Evolutionary conservation across 805 yeast genomes (phyloP), one percentile per base, ranked within the genome.

Genomic region (Monosporozyma servazzii): DNA sequence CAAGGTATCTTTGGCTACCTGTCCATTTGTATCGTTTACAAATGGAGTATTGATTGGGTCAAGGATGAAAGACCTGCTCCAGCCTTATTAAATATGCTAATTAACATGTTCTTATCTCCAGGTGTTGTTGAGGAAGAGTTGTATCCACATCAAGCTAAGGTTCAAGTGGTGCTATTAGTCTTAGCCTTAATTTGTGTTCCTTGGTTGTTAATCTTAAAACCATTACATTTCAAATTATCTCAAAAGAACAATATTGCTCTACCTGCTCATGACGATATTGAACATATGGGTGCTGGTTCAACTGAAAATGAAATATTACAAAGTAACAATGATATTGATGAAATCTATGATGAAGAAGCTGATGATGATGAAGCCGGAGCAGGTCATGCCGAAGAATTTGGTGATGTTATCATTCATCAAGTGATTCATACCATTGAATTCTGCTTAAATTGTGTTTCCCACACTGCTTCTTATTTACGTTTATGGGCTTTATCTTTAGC

Each of bases 381-480:
- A 46, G 75, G 69, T 42, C 75, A 71, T 50, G 76, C 71, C 23
- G 73, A 66, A 47, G 70, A 72, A 49, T 79, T 84, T 64, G 85
- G 88, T 49, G 90, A 84, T 61, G 72, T 84, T 20, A 79, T 84
- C 73, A 83, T 84, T 55, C 88, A 84, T 62, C 90, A 84, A 66
- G 89, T 84, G 31, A 84, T 84, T 57, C 88, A 84, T 64, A 84
- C 90, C 3, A 84, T 84, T 65, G 90, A 84, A 64, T 84, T 84
- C 65, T 84, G 90, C 63, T 74, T 84, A 59, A 84, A 84, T 65
- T 82, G 88, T 72, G 88, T 84, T 33, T 81, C 87, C 3, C 90
- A 84, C 60, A 84, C 90, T 0, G 90, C 90, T 2, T 84, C 89
- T 1, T 84, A 84, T 61, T 72, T 84, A 59, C 75, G 90, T 67